Evolutionary conservation across 2,329 filamentous ascomycete genomes (phyloP), one percentile per base, ranked within the genome.

Genomic region (Knoxdaviesia capensis): DNA sequence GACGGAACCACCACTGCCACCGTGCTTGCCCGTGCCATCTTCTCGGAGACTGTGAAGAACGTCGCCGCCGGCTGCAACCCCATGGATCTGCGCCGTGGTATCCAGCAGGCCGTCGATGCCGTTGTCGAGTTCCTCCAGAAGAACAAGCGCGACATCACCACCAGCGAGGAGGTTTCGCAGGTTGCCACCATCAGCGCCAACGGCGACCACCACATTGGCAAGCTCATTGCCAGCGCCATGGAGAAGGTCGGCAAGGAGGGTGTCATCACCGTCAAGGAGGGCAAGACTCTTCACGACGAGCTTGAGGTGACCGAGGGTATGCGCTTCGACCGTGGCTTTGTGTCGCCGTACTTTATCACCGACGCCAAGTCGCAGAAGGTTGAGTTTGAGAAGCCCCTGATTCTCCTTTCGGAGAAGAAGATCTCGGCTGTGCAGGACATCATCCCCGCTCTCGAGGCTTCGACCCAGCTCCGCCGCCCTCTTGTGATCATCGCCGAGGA

Each of bases 181-280:
- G 90, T 98, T 47, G 90, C 90, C 50, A 96, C 90, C 54, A 98
- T 98, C 67, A 88, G 80, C 53, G 90, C 90, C 62, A 98, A 98
- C 66, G 90, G 90, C 52, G 90, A 98, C 59, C 77, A 76, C 45
- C 87, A 94, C 66, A 84, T 98, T 56, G 90, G 90, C 54, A 79
- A 85, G 66, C 76, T 98, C 59, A 90, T 98, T 61, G 87, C 90
- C 59, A 94, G 78, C 59, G 90, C 90, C 53, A 98, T 98, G 90
- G 90, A 98, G 75, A 94, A 93, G 75, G 90, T 98, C 49, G 90
- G 90, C 65, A 98, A 98, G 76, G 90, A 98, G 71, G 90, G 90
- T 71, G 90, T 98, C 57, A 98, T 98, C 63, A 98, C 90, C 45
- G 88, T 96, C 58, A 98, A 98, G 80, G 90, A 98, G 74, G 90